Evolutionary conservation across 352 stramenopile species (phyloP), one percentile per base, ranked within the genome.

Genomic region (Phytopythium ostracodes): DNA sequence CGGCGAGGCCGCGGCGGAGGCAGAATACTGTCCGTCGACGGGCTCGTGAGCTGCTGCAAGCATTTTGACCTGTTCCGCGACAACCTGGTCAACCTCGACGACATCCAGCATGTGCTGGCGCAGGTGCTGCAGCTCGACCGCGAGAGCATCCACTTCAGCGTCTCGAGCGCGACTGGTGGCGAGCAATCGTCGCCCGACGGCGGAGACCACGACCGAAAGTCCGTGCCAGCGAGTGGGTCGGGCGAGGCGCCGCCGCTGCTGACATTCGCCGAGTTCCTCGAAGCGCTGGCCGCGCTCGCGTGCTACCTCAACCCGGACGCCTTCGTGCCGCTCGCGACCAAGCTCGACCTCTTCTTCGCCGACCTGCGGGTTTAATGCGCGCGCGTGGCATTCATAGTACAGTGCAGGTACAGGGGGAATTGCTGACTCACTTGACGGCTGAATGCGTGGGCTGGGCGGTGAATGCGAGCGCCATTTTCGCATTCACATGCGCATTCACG

Each of bases 121-220:
- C 73, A 89, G 59, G 77, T 85, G 22, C 68, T 89, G 7, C 79
- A 85, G 52, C 70, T 87, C 22, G 80, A 89, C 35, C 77, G 77
- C 22, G 72, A 87, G 18, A 81, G 72, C 52, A 72, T 89, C 43
- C 77, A 77, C 24, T 69, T 84, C 22, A 61, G 65, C 36, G 33
- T 50, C 1, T 10, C 60, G 12, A 65, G 59, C n/a, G 25, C 22
- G 25, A 68, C 55, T 42, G 51, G 22, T 4, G 12, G 36, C 12
- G 12, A 14, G 11, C 36, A 14, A 10, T 43, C 36, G 36, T 1
- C 36, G 11, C 6, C 12, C 11, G 36, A 4, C 11, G 36, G 18
- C 12, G 36, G 18, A 5, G 11, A 14, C 0, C 35, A 31, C 20
- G 20, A 25, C 5, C 35, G 10, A 0, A 24, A 35, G 46, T 18